Evolutionary conservation across 2,329 filamentous ascomycete genomes (phyloP), one percentile per base, ranked within the genome.

Genomic region (Aspergillus sp.): DNA sequence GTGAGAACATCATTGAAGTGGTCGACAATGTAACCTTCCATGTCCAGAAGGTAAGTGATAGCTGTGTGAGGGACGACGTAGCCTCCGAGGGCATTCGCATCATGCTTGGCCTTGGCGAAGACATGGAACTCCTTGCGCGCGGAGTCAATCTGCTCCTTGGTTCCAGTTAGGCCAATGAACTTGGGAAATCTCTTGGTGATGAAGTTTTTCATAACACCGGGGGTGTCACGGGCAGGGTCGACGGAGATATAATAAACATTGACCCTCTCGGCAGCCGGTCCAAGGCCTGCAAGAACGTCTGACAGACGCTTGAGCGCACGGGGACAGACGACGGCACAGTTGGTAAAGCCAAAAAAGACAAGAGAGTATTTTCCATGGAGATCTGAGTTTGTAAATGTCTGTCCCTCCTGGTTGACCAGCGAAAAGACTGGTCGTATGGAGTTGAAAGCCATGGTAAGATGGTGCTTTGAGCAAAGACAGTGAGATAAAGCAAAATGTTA

Each of bases 281-380:
- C 49, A 11, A 59, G 56, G 5, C n/a, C 38, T 8, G 25, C 13
- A 7, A 59, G 19, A 23, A 38, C 49, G 13, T 47, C 56, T 5
- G 48, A 28, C 1, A 59, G 38, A 4, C 56, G 56, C 2, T 45
- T 22, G 9, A 59, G 56, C 3, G 25, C 41, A 6, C 56, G 56
- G 25, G 56, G 49, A 38, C 56, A 53, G 17, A 59, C 49, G 7
- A 31, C 15, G 3, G 25, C 28, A 31, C 48, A 59, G 56, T 53
- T 52, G 34, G 56, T 59, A 38, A 59, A 59, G 7, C 56, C 56
- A 23, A 59, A 59, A 7, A 59, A 59, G 38, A 59, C 25, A 13
- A 59, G 48, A 4, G 56, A 46, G 28, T 52, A 59, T 38, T 41
- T 43, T 34, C 48, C 49, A n/a, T 48, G 49, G 22, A 51, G 22